A percentile compares a stretch with the other conserved stretches of the same genome.
phyloP scores from a whole-genome alignment of 2,329 filamentous ascomycete species.

The Chaetothyriales sp. region DNA sequence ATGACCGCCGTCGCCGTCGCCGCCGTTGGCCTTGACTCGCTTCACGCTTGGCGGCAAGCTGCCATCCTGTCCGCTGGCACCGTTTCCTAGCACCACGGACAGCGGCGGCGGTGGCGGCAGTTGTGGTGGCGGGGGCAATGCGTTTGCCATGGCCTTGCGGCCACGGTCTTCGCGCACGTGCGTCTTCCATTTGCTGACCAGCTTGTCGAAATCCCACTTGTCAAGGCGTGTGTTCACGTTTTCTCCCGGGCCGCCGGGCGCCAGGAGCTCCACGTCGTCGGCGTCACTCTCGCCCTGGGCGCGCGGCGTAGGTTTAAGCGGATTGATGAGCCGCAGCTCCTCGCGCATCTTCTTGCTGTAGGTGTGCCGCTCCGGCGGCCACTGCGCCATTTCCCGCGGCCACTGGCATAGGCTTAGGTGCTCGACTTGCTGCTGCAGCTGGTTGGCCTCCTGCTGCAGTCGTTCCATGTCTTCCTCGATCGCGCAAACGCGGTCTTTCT shows the following conservation, averaged over 20 bases:
- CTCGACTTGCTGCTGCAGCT: conserved; percentile 35
- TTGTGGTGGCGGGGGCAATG: neutral
- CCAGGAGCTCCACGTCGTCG: too few species aligned
- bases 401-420: conserved; percentile 34
- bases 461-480: conserved; percentile 31
- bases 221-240: conserved; percentile 11
- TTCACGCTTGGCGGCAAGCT: conserved; percentile 9
- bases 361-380: conserved; percentile 31
- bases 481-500: conserved; percentile 31
- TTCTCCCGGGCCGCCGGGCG: neutral
- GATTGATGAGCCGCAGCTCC: conserved; percentile 10
- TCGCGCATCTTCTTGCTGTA: conserved; percentile 21
- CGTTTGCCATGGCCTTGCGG: conserved; percentile 6
- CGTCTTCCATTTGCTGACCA: conserved; percentile 36
- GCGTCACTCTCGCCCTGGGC: neutral
- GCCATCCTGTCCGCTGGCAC: neutral
- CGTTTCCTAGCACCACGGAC: neutral
- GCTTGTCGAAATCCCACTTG: conserved; percentile 35
- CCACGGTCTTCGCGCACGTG: conserved; percentile 25
- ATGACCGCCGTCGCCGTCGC: conserved; percentile 6
- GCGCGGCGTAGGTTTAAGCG: conserved; percentile 5
- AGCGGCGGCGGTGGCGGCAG: neutral
- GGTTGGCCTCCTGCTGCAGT: conserved; percentile 35
- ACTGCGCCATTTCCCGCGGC: conserved; percentile 36
- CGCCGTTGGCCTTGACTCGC: conserved; percentile 7